Percentiles rank a stretch among this genome's conserved stretches.
Conservation (phyloP, 208 protist genomes). For the Trypanosomatidae sp. region DNA sequence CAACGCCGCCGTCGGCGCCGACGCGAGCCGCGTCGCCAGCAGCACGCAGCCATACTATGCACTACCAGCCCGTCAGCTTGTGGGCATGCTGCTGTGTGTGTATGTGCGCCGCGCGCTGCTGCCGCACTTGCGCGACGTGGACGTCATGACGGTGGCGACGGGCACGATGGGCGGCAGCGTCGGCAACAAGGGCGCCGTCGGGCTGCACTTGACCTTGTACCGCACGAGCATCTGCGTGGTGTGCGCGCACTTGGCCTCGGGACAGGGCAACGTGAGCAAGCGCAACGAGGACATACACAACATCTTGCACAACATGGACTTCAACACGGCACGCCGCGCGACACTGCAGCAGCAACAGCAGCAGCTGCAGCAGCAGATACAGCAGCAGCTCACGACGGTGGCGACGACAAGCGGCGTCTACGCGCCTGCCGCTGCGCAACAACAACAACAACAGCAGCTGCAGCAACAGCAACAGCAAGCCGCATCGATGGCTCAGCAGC, state of each 20-base stretch:
- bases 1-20: constrained; percentile 35
- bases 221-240: constrained; percentile 77
- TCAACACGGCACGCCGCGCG: constrained; percentile 43
- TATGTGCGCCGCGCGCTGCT: constrained; percentile 58
- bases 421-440: no score
- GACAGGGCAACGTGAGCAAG: constrained; percentile 67
- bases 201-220: constrained; percentile 60
- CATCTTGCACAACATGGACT: constrained; percentile 80
- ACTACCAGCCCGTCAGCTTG: constrained; percentile 73
- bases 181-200: constrained; percentile 91
- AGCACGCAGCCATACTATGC: constrained; percentile 29
- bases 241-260: constrained; percentile 89
- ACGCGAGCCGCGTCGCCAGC: constrained; percentile 7
- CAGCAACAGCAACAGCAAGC: not conserved
- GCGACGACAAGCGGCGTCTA: not conserved
- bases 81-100: constrained; percentile 73
- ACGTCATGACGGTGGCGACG: constrained; percentile 54
- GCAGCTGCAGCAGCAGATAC: not conserved
- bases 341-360: constrained; percentile 9
- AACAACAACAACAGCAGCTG: constrained; percentile 7
- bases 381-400: not conserved
- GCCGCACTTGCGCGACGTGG: constrained; percentile 29
- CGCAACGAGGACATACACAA: constrained; percentile 87
- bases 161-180: constrained; percentile 66
- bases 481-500: no score